Evolutionary conservation across 129 eudicot genomes (phyloP).

Genomic region (Helichrysum umbraculigerum): DNA sequence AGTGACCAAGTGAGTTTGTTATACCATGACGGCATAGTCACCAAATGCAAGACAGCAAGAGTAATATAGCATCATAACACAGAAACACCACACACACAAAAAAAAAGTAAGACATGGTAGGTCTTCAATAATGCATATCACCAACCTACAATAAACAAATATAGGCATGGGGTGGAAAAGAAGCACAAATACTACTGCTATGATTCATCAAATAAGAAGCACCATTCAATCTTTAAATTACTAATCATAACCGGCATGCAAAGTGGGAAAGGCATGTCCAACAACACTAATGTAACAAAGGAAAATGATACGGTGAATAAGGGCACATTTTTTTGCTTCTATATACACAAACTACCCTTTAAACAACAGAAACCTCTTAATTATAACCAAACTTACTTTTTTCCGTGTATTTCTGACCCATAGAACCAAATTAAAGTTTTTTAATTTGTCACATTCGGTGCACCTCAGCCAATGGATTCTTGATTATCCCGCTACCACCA

Average conservation of each 20-base stretch:
- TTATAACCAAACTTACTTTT: not conserved
- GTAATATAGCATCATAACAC: not conserved
- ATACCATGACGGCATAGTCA: not conserved
- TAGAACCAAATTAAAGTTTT: not conserved
- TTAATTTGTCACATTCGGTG: conserved; percentile 18
- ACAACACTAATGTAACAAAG: conserved; percentile 21
- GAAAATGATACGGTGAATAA: not conserved
- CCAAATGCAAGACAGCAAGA: not conserved
- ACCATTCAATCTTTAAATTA: conserved; percentile 20
- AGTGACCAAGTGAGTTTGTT: not conserved
- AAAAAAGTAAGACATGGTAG: not conserved
- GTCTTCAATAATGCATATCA: conserved; percentile 21
- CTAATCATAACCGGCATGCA: conserved; percentile 32
- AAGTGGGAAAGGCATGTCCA: conserved; percentile 12
- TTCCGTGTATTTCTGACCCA: not conserved
- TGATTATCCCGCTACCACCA: conserved; percentile 54
- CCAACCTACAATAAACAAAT: conserved; percentile 25
- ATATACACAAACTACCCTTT: conserved; percentile 25
- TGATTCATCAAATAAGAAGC: conserved; percentile 20
- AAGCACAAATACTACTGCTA: not conserved
- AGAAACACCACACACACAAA: not conserved
- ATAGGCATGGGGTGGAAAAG: conserved; percentile 17
- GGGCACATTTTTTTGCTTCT: conserved; percentile 7
- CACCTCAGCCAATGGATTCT: conserved; percentile 77
- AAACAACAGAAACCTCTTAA: conserved; percentile 11